Conservation (phyloP, 148 eudicot genomes). For the Fallopia convolvulus region DNA sequence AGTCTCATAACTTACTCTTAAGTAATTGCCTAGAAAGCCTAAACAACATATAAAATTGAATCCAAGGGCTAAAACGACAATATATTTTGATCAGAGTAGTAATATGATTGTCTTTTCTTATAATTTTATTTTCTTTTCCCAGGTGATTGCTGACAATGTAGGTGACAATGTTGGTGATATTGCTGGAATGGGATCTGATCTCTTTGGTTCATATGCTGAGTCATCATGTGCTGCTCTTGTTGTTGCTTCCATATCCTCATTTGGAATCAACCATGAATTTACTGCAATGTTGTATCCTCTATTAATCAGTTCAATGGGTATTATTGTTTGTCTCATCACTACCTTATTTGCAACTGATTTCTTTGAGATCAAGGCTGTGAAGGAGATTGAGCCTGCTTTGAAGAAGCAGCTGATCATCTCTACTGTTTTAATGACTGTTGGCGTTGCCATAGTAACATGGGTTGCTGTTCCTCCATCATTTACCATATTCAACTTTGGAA, state of each 20-base stretch:
- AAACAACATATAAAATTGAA: too few relatives aligned
- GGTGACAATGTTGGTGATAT: constrained; percentile 98
- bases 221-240: constrained; percentile 94
- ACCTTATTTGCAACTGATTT: constrained; percentile 88
- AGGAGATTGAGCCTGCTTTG: constrained; percentile 79
- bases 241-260: constrained; percentile 87
- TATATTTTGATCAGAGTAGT: too few relatives aligned
- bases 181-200: constrained; percentile 98
- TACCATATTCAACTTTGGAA: constrained; percentile 76
- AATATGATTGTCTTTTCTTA: background rate
- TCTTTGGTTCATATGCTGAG: constrained; percentile 93
- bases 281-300: constrained; percentile 79
- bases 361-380: constrained; percentile 78
- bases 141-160: constrained; percentile 98
- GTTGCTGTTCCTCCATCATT: constrained; percentile 70
- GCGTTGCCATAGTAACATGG: constrained; percentile 56
- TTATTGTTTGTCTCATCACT: constrained; percentile 76
- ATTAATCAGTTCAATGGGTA: constrained; percentile 68
- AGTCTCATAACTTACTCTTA: too few relatives aligned
- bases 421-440: constrained; percentile 74
- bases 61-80: too few relatives aligned
- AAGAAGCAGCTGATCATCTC: constrained; percentile 82
- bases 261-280: constrained; percentile 68
- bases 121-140: constrained; percentile 9
- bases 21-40: too few relatives aligned